Evolutionary conservation across 148 eudicot genomes (phyloP), one percentile per base, ranked within the genome.

Genomic region (Cornus kousa): DNA sequence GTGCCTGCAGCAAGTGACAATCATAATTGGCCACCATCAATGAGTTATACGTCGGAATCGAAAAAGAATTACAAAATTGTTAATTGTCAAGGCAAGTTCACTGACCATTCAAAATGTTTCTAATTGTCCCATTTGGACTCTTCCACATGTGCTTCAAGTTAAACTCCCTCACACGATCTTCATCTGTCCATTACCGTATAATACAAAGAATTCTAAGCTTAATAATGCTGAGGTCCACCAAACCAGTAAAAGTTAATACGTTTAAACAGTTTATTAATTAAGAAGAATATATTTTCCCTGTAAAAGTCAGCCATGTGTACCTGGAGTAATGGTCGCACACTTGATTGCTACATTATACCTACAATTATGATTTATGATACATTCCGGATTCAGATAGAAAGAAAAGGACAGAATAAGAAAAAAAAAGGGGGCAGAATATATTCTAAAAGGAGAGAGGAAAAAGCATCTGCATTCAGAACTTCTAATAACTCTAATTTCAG

Each of bases 311-410:
- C 9, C 72, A 74, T 32, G 71, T n/a, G 17, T 72, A 91, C 93
- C 95, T 88, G 95, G 95, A 59, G 95, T 91, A 50, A 91, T 91
- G 46, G 95, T 91, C 50, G 95, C 95, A 82, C 95, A 91, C 81
- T 91, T 91, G 75, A 91, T 91, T 74, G 93, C 95, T 67, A 91
- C 95, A 72, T 91, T 91, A 89, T 91, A 91, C 88, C 95, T 91
- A 74, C 60, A 88, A 78, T 69, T 70, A 32, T 31, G 59, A 12
- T 37, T 69, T 70, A 32, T 31, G 59, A 12, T 37, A 23, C 5
- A 72, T 3, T 13, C 68, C 37, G 57, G 32, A 14, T 66, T 31
- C 19, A 64, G 50, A 5, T 2, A 62, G 2, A 62, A 7, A 67
- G 12, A 37, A 22, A 31, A 43, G 2, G 46, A 8, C 5, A 13